Conservation (phyloP, 140 eudicot species). For the Erigeron philadelphicus region DNA sequence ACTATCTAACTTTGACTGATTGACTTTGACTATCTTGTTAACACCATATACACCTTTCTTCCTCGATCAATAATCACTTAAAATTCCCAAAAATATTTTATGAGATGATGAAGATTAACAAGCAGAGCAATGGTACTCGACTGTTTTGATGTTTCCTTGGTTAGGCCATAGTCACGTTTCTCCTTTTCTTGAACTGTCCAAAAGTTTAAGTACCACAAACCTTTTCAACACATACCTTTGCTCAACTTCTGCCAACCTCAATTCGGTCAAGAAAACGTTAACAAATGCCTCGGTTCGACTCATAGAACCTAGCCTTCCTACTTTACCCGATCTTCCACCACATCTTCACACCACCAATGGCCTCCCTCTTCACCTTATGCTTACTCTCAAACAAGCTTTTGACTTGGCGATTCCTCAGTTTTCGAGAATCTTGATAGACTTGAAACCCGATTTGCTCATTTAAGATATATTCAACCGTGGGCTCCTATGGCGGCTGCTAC, state of each 20-base stretch:
- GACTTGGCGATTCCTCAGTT: slow-evolving; percentile 16
- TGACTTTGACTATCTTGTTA: too few species aligned
- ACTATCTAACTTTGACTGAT: too few species aligned
- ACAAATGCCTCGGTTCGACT: not conserved
- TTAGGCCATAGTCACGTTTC: slow-evolving; percentile 42
- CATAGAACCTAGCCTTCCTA: slow-evolving; percentile 21
- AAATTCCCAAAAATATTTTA: too few species aligned
- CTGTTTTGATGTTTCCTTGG: slow-evolving; percentile 50
- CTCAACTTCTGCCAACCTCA: slow-evolving; percentile 38
- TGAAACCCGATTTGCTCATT: slow-evolving; percentile 21
- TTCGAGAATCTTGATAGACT: slow-evolving; percentile 19
- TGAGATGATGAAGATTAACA: slow-evolving; percentile 6
- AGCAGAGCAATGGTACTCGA: not conserved
- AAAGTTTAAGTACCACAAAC: slow-evolving; percentile 25
- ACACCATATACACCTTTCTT: too few species aligned
- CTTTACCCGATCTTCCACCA: slow-evolving; percentile 24
- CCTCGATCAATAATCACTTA: too few species aligned
- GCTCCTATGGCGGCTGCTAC: slow-evolving; percentile 19
- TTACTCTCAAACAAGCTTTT: slow-evolving; percentile 25
- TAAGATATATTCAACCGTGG: slow-evolving; percentile 27
- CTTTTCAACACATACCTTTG: slow-evolving; percentile 33
- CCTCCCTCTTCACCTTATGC: slow-evolving; percentile 25
- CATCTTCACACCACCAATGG: slow-evolving; percentile 31
- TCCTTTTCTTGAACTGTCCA: slow-evolving; percentile 42
- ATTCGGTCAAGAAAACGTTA: slow-evolving; percentile 25